Evolutionary conservation across 176 grass and related monocot species (phyloP), one percentile per base, ranked within the genome.

Genomic region (Aegilops umbellulata): DNA sequence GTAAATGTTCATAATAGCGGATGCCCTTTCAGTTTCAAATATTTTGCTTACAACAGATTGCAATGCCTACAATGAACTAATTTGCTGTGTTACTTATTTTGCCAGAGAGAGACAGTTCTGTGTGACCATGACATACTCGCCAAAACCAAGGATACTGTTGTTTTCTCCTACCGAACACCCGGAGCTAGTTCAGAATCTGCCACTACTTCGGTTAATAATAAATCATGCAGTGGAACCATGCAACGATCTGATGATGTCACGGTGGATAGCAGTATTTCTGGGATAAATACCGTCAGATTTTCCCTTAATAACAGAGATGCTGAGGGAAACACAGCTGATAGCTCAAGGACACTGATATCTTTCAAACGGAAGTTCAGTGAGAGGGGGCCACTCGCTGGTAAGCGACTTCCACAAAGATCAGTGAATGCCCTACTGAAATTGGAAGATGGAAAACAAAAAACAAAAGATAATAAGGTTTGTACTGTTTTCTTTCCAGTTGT

Each of bases 121-220:
- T 99, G 97, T 91, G 91, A 95, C 65, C 92, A 99, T 60, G 90
- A 99, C 68, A 96, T 97, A 90, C 87, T 99, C 69, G 89, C 92
- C 67, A 92, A 92, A 83, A 92, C 83, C 82, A 99, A 91, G 85
- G 90, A 94, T 60, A 75, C 81, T 69, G 84, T 86, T 87, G 78
- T 90, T 84, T 99, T 90, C 79, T 93, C 97, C 29, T 95, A 87
- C 81, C 80, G 89, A 76, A 80, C 88, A 27, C 80, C 80, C 53
- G 90, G 97, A 29, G 81, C 88, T 78, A 99, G 94, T 88, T 99
- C 97, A 53, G 97, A 97, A 93, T 99, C 97, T 74, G 97, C 97
- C 80, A 99, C 94, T 41, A 99, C 94, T 74, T 99, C 97, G 19
- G 91, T 99, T 89, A 94, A 99, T 86, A 99, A 94, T 58, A 96